Evolutionary conservation across 192 early-diverging fungal species (phyloP).

Genomic region (Podila minutissima): DNA sequence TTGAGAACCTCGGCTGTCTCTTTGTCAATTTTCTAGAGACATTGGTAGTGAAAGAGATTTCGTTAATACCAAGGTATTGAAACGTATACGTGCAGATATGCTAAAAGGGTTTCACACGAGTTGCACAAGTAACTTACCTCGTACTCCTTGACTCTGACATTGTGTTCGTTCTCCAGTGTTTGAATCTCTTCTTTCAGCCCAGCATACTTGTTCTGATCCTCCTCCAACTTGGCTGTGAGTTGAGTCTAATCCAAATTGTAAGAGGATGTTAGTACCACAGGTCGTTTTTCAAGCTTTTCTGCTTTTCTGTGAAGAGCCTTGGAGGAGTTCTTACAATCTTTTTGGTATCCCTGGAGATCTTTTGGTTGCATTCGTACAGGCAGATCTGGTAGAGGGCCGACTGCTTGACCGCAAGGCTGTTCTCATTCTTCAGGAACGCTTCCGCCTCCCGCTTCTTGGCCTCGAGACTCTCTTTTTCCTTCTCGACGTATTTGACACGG

Average conservation of each 20-base stretch:
- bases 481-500: constrained; percentile 89
- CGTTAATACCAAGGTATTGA: too few species aligned
- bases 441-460: constrained; percentile 85
- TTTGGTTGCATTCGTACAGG: constrained; percentile 67
- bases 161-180: constrained; percentile 67
- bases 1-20: constrained; percentile 64
- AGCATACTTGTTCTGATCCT: constrained; percentile 68
- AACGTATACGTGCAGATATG: neutral
- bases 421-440: constrained; percentile 81
- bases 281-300: neutral
- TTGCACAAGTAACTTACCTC: constrained; percentile 48
- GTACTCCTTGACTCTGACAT: constrained; percentile 65
- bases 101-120: neutral
- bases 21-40: constrained; percentile 57
- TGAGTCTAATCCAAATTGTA: constrained; percentile 52
- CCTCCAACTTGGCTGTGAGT: constrained; percentile 62
- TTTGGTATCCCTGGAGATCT: constrained; percentile 55
- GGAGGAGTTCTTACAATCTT: constrained; percentile 48
- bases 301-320: neutral
- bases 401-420: constrained; percentile 76
- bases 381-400: constrained; percentile 82
- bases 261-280: neutral
- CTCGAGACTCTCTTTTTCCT: constrained; percentile 85
- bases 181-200: constrained; percentile 72
- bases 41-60: neutral